Conservation (phyloP, 768 basidiomycete genomes). For the Coprinopsis sp. region DNA sequence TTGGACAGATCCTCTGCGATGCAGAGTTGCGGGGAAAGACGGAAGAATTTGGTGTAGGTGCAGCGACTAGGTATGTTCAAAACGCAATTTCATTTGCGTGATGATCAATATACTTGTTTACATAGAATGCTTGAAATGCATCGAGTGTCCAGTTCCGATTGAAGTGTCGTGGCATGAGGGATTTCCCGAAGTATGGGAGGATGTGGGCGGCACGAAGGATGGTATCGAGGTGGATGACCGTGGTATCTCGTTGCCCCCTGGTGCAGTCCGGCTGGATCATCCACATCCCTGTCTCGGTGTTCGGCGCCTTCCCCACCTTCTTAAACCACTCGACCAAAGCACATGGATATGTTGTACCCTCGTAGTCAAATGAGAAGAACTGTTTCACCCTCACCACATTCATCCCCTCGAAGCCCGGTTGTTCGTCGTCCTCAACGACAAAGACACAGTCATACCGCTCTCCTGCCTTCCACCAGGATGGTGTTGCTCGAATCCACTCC, state of each 20-base stretch:
- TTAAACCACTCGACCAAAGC: slow-evolving; percentile 26
- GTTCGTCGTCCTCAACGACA: slow-evolving; percentile 18
- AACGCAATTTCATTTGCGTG: slow-evolving; percentile 21
- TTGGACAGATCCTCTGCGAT: too few species aligned
- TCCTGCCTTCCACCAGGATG: slow-evolving; percentile 24
- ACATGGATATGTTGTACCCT: slow-evolving; percentile 17
- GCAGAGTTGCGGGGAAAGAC: too few species aligned
- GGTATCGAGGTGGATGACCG: slow-evolving; percentile 26
- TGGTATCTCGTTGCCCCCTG: slow-evolving; percentile 8
- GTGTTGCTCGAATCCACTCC: slow-evolving; percentile 20
- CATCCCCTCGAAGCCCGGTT: slow-evolving; percentile 21
- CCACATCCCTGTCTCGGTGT: slow-evolving; percentile 29
- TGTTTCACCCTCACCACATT: slow-evolving; percentile 20
- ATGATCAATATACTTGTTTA: slow-evolving; percentile 29
- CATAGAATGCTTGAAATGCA: slow-evolving; percentile 21
- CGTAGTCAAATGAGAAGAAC: slow-evolving; percentile 24
- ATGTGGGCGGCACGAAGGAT: slow-evolving; percentile 28
- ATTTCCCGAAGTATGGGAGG: slow-evolving; percentile 19
- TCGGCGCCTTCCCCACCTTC: slow-evolving; percentile 15
- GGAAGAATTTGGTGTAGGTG: too few species aligned
- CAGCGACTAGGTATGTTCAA: too few species aligned
- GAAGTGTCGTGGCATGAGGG: slow-evolving; percentile 15
- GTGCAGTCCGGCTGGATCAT: slow-evolving; percentile 24
- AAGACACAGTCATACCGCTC: slow-evolving; percentile 26
- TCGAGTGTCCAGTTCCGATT: slow-evolving; percentile 18